These are phyloP conservation scores for Sclerotinia borealis DNA, from an alignment of 2,329 filamentous ascomycete genomes.

Conservation along the genomic window DNA sequence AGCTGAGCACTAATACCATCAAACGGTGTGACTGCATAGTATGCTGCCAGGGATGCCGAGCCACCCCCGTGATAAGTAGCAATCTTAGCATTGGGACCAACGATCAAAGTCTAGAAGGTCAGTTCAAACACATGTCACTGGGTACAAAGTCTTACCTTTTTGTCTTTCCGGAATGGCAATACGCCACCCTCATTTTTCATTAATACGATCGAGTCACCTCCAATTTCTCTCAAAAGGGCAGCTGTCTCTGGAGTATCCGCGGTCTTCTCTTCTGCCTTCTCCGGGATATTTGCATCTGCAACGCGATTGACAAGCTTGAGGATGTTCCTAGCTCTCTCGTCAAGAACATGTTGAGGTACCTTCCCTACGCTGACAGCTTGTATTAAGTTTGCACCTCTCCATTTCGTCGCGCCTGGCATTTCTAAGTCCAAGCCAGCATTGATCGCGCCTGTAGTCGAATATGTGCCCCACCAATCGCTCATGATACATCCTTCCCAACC, in stretches of 20 bases:
- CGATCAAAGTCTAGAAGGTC: constrained; percentile 40
- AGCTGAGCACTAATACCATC: constrained; percentile 50
- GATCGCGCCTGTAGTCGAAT: constrained; percentile 24
- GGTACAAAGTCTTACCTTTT: constrained; percentile 45
- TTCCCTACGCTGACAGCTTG: constrained; percentile 19
- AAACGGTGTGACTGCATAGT: constrained; percentile 66
- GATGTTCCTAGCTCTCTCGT: constrained; percentile 21
- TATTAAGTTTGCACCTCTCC: constrained; percentile 20
- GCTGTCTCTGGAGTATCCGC: constrained; percentile 32
- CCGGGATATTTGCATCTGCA: constrained; percentile 32
- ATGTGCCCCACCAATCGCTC: constrained; percentile 48
- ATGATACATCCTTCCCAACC: constrained; percentile 51
- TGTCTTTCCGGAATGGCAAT: constrained; percentile 43
- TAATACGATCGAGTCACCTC: constrained; percentile 55
- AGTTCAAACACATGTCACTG: constrained; percentile 37
- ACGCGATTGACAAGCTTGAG: constrained; percentile 28
- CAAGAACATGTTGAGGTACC: constrained; percentile 23
- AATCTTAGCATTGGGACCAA: constrained; percentile 53
- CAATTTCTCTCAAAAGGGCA: constrained; percentile 48
- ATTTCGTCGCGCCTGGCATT: constrained; percentile 34
- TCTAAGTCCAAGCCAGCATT: constrained; percentile 35
- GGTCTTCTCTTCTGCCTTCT: constrained; percentile 27
- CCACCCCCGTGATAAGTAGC: constrained; percentile 57
- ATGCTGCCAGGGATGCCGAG: constrained; percentile 53
- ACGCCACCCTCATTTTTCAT: constrained; percentile 54